phyloP scores from a whole-genome alignment of 306 rosid genomes.

The Malus domestica region ASM211411v1 NC_041804.1:5535001-5535500 shows the following conservation, averaged over 20 bases:
- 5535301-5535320: conserved; percentile 13
- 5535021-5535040: background rate
- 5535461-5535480: background rate
- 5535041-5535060: background rate
- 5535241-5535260: conserved; percentile 20
- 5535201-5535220: conserved; percentile 6
- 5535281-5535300: conserved; percentile 16
- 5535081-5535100: background rate
- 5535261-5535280: conserved; percentile 30
- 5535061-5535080: background rate
- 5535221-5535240: conserved; percentile 1
- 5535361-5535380: too few relatives aligned
- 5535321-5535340: too few relatives aligned
- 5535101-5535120: background rate
- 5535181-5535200: conserved; percentile 12
- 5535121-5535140: background rate
- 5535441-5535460: background rate
- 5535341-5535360: background rate
- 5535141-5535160: background rate
- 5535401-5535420: too few relatives aligned
- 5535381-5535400: too few relatives aligned
- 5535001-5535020: background rate
- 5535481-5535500: background rate
- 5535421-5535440: background rate
- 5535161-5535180: background rate